These are phyloP conservation scores for Lotus japonicus DNA, from an alignment of 306 rosid species.

Conservation along the genomic window DNA sequence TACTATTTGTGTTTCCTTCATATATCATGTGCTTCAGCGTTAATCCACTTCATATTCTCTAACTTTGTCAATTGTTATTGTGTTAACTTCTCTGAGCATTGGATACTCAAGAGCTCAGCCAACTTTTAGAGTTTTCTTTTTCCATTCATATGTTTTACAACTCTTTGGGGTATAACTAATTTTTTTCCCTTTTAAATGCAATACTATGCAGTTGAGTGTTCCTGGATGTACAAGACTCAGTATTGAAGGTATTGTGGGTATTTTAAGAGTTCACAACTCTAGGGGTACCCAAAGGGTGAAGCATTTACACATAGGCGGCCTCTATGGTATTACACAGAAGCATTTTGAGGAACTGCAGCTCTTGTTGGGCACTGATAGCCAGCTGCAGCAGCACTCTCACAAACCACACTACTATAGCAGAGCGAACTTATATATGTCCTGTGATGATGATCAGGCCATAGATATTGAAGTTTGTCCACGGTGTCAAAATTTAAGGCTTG, in stretches of 20 bases:
- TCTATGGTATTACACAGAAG: conserved; percentile 56
- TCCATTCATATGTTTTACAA: background rate
- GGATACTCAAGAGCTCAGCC: background rate
- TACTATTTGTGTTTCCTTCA: background rate
- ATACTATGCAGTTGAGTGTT: conserved; percentile 61
- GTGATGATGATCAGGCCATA: conserved; percentile 60
- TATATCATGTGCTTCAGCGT: conserved; percentile 4
- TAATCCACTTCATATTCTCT: no score
- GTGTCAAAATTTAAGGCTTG: conserved; percentile 73
- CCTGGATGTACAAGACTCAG: conserved; percentile 92
- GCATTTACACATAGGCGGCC: conserved; percentile 79
- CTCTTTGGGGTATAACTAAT: background rate
- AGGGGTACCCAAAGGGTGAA: conserved; percentile 50
- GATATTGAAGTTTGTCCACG: conserved; percentile 81
- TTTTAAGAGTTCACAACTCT: conserved; percentile 57
- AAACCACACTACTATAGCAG: conserved; percentile 63
- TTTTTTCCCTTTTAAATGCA: conserved; percentile 1
- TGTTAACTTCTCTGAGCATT: background rate
- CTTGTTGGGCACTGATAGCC: conserved; percentile 53
- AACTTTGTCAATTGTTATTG: background rate
- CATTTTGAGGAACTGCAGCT: conserved; percentile 69
- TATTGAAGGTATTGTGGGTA: conserved; percentile 62
- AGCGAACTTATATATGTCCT: conserved; percentile 55
- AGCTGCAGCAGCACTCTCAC: conserved; percentile 38
- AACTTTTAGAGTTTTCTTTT: background rate